Base-by-base conservation (phyloP, 2,329 filamentous ascomycete species). In the Cordyceps militaris region DNA sequence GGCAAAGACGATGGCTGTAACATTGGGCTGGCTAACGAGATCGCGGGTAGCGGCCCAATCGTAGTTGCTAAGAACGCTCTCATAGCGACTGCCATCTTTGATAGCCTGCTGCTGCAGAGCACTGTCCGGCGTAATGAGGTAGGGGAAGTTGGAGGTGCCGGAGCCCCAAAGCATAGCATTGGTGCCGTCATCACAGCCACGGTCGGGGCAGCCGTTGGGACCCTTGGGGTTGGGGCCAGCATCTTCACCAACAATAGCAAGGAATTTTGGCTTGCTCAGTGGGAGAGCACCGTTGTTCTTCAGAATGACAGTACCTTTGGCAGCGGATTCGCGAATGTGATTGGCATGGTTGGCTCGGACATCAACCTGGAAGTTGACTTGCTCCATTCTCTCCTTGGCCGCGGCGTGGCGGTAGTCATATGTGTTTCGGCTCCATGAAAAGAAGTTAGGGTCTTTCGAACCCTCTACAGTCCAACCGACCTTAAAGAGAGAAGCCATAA, bases 261-360 rank as follows among this genome's bases (percentile, higher is more conserved):
- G 74, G 65, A 89, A 88, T 66, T 82, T 86, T 63, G 93, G 89
- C 68, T 85, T 84, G 59, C 83, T 85, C n/a, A 97, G 78, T 0
- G 93, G 92, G 32, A 97, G 76, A 2, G 79, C 79, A 14, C 85
- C 85, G 3, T 78, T 77, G 72, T 97, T 97, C 80, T 97, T 99
- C 62, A 99, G 78, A 11, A 99, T 77, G 7, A 99, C 91, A 2
- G 87, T 91, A 16, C 89, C 91, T 70, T 89, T 88, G 52, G 88
- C 86, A 14, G 83, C 91, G 54, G 89, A 81, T 63, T 90, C 82
- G 34, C 91, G 86, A 61, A 96, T 93, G 53, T 91, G 74, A 23
- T 73, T 68, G 47, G 77, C 85, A 69, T 97, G 92, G 57, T 93
- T 79, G 43, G 73, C 80, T 56, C 86, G 89, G n/a, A 96, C 93